Evolutionary conservation across 1,284 basidiomycete species (phyloP).

Genomic region (Hemileia vastatrix): DNA sequence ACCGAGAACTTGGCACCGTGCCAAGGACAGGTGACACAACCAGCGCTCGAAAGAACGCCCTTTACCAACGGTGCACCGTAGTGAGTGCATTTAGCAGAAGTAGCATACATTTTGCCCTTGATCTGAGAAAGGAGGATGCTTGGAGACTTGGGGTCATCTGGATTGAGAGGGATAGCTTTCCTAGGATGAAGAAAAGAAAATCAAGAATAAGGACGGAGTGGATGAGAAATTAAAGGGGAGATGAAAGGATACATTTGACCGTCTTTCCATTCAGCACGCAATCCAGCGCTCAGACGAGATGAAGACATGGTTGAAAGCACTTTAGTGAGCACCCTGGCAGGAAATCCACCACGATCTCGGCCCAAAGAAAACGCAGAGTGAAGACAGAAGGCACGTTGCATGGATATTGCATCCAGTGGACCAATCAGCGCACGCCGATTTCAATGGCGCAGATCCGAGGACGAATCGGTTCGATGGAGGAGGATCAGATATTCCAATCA

Average conservation of each 20-base stretch:
- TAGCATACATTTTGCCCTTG: slow-evolving; percentile 38
- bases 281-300: slow-evolving; percentile 11
- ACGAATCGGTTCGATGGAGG: too few relatives aligned
- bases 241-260: slow-evolving; percentile 12
- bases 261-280: slow-evolving; percentile 10
- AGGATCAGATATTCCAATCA: too few relatives aligned
- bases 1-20: slow-evolving; percentile 41
- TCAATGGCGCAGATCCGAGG: too few relatives aligned
- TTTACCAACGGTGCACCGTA: slow-evolving; percentile 40
- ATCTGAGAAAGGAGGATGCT: slow-evolving; percentile 38
- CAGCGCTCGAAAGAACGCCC: slow-evolving; percentile 38
- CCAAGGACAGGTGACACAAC: slow-evolving; percentile 43
- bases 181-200: neutral
- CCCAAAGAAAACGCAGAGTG: too few relatives aligned
- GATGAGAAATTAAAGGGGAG: neutral
- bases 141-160: slow-evolving; percentile 10
- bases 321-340: too few relatives aligned
- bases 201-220: neutral
- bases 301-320: too few relatives aligned
- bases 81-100: slow-evolving; percentile 42
- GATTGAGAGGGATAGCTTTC: slow-evolving; percentile 14
- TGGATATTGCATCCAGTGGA: too few relatives aligned
- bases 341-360: too few relatives aligned
- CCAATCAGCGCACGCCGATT: too few relatives aligned
- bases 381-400: too few relatives aligned